phyloP scores from a whole-genome alignment of 2,329 filamentous ascomycete species.

The Phoma herbarum region DNA sequence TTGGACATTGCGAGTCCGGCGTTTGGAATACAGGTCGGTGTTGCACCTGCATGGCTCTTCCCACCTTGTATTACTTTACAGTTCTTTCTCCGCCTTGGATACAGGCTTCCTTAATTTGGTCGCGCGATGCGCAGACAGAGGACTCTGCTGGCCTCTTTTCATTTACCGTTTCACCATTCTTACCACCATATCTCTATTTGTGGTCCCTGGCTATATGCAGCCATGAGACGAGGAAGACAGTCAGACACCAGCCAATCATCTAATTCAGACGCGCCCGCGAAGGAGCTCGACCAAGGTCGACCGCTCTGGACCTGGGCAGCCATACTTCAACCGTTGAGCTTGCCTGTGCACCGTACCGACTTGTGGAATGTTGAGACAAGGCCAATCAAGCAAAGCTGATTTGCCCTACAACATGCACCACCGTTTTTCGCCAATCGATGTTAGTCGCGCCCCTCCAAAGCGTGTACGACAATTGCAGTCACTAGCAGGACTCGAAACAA shows the following conservation, averaged over 20 bases:
- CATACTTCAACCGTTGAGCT: conserved; percentile 33
- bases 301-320: conserved; percentile 33
- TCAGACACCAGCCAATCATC: conserved; percentile 50
- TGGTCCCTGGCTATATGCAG: conserved; percentile 29
- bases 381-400: conserved; percentile 48
- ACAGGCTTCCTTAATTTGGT: conserved; percentile 33
- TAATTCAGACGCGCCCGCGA: conserved; percentile 41
- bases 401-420: conserved; percentile 47
- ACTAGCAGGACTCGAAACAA: conserved; percentile 20
- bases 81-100: conserved; percentile 32
- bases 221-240: conserved; percentile 36
- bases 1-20: conserved; percentile 47
- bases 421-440: conserved; percentile 45
- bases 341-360: conserved; percentile 29
- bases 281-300: conserved; percentile 27
- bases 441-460: conserved; percentile 23
- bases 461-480: conserved; percentile 26
- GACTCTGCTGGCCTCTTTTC: conserved; percentile 22
- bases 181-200: conserved; percentile 29
- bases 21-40: conserved; percentile 50
- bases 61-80: conserved; percentile 42
- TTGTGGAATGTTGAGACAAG: conserved; percentile 26
- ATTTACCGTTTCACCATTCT: conserved; percentile 22
- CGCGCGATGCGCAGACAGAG: conserved; percentile 27
- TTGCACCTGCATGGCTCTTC: conserved; percentile 49